phyloP scores from a whole-genome alignment of 441 rosid species.

The Pelargonium citronellum region DNA sequence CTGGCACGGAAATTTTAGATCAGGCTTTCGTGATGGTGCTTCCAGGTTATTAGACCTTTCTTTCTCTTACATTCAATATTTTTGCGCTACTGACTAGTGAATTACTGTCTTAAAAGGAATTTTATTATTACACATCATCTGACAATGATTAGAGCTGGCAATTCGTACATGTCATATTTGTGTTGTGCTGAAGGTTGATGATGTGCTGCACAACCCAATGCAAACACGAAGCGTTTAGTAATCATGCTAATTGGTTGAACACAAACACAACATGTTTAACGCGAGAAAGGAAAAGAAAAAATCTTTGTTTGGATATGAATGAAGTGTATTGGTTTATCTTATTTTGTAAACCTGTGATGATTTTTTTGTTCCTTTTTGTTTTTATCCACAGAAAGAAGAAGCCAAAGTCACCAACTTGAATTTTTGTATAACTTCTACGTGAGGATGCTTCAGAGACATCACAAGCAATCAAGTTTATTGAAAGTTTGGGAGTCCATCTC shows the following conservation, averaged over 20 bases:
- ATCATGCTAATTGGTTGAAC: not conserved
- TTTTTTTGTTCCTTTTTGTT: constrained; percentile 14
- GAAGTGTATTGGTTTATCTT: not conserved
- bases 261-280: not conserved
- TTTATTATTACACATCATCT: not conserved
- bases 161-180: too few species aligned
- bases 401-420: constrained; percentile 67
- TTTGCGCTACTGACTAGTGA: not conserved
- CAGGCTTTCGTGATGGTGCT: constrained; percentile 68
- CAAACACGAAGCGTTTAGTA: too few species aligned
- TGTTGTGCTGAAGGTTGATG: not conserved
- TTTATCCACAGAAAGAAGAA: constrained; percentile 59
- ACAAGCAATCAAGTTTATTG: constrained; percentile 45
- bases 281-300: not conserved
- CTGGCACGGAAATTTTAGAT: constrained; percentile 57
- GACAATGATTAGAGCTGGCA: too few species aligned
- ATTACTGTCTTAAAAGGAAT: not conserved
- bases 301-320: not conserved
- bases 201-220: not conserved
- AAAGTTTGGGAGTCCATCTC: constrained; percentile 63
- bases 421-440: constrained; percentile 45
- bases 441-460: constrained; percentile 68
- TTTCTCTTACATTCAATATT: constrained; percentile 11
- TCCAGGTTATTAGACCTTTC: constrained; percentile 51
- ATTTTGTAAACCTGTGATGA: not conserved